These are phyloP conservation scores for Coemansia sp. DNA, from an alignment of 192 early-diverging fungal species.

Conservation along the genomic window DNA sequence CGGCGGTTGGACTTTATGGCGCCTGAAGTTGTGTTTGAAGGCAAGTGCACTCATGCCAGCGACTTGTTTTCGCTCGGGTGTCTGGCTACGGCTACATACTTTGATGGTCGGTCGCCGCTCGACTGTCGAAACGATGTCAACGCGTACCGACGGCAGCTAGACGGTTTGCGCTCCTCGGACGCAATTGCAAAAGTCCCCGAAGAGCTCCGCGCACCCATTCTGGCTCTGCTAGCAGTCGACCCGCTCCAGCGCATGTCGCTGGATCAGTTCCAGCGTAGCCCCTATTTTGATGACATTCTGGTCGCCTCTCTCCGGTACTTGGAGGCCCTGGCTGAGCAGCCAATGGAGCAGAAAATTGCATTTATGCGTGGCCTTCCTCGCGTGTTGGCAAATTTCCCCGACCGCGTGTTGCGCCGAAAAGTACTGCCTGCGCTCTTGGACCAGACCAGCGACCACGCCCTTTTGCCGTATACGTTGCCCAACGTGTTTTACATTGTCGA, in stretches of 20 bases:
- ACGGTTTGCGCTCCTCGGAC: constrained; percentile 28
- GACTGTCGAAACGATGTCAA: constrained; percentile 62
- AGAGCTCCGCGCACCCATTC: constrained; percentile 53
- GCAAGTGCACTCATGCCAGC: constrained; percentile 50
- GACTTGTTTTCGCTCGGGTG: constrained; percentile 83
- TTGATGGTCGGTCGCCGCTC: constrained; percentile 63
- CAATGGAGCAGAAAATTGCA: constrained; percentile 68
- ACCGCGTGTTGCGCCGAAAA: constrained; percentile 65
- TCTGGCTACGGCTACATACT: constrained; percentile 65
- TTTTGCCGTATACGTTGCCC: constrained; percentile 71
- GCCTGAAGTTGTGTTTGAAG: constrained; percentile 69
- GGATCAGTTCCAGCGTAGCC: constrained; percentile 61
- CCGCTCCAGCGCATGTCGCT: constrained; percentile 60
- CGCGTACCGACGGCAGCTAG: constrained; percentile 60
- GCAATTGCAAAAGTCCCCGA: constrained; percentile 53
- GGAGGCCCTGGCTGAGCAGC: constrained; percentile 76
- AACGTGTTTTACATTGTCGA: constrained; percentile 72
- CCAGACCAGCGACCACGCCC: constrained; percentile 69
- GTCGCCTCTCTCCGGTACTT: constrained; percentile 77
- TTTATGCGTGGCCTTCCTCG: constrained; percentile 75
- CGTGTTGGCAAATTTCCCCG: constrained; percentile 70
- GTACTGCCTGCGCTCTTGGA: constrained; percentile 69
- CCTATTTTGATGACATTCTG: constrained; percentile 76
- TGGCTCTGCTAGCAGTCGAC: constrained; percentile 53
- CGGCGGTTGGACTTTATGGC: constrained; percentile 63